Base-by-base conservation (phyloP, 257 asterid species). In the Primulina huaijiensis region DNA sequence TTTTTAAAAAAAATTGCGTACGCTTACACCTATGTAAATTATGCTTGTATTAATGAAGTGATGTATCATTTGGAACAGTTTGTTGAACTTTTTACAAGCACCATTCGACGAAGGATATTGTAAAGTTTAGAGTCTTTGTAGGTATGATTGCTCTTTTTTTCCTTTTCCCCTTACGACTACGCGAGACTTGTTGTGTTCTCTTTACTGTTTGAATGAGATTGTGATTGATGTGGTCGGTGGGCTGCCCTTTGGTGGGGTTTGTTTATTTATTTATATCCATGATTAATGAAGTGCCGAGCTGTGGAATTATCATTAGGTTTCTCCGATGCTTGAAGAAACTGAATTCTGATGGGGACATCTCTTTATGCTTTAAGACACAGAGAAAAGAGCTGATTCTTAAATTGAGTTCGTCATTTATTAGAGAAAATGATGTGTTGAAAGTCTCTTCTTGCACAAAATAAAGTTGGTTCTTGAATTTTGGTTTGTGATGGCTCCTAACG, bases 181-280 rank as follows among this genome's bases (percentile, higher is more conserved):
- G 56, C 20, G 20, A 4, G 53, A 16, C 56, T 43, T 20, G 0
- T 46, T 14, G 7, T 16, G 53, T 20, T 74, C 71, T 62, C 84
- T 81, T 78, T 57, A 74, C 67, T 68, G 37, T 60, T 68, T 61
- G 68, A 61, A 78, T 69, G 65, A 72, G 80, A 72, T 68, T 79
- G 85, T 76, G 86, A 88, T 79, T 82, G 88, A 72, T 69, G 74
- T 65, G 79, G 82, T 87, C 80, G 95, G 95, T 89, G 92, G 79
- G 77, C 78, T 81, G 75, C 81, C 80, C 72, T 72, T 79, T 72
- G 65, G 73, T 71, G 78, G 86, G 86, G 43, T 73, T 80, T 53
- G 61, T 72, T 85, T 79, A 66, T 73, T 80, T 53, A 59, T 72
- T 85, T 79, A 66, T 72, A 12, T 73, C 64, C 75, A 59, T 73